Conservation (phyloP, 164 flowering plant species). For the Tetracentron sinense region DNA sequence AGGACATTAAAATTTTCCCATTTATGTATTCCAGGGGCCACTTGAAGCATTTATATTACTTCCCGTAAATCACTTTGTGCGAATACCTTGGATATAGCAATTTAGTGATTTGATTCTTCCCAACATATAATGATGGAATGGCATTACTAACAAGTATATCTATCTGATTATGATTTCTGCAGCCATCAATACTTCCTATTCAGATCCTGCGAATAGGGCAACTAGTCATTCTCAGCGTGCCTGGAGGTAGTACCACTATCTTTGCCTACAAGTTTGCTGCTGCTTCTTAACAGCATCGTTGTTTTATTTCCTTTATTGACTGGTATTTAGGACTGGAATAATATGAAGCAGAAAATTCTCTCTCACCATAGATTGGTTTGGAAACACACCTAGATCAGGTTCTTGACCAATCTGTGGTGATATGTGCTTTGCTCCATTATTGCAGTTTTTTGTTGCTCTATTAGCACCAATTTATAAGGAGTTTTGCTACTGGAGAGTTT, state of each 20-base stretch:
- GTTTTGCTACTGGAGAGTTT: no score
- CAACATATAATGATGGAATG: background rate
- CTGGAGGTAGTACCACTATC: conserved; percentile 66
- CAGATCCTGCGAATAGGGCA: no score
- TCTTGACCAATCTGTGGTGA: background rate
- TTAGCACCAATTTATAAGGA: background rate
- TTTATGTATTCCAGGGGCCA: background rate
- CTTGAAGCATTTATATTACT: background rate
- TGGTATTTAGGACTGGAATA: background rate
- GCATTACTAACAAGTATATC: no score
- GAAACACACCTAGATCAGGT: background rate
- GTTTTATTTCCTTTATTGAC: background rate
- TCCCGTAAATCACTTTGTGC: no score
- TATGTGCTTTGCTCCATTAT: background rate
- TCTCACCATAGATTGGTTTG: background rate
- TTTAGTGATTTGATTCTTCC: background rate
- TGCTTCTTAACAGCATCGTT: background rate
- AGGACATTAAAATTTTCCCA: no score
- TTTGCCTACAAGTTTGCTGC: background rate
- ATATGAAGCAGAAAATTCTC: background rate
- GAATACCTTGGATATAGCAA: background rate
- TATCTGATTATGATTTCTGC: no score
- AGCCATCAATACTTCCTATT: no score
- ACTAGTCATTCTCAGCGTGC: no score
- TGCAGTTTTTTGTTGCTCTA: no score